A percentile compares a stretch with the other conserved stretches of the same genome.
Conservation (phyloP, 768 basidiomycete species). For the Mycena haematopus region DNA sequence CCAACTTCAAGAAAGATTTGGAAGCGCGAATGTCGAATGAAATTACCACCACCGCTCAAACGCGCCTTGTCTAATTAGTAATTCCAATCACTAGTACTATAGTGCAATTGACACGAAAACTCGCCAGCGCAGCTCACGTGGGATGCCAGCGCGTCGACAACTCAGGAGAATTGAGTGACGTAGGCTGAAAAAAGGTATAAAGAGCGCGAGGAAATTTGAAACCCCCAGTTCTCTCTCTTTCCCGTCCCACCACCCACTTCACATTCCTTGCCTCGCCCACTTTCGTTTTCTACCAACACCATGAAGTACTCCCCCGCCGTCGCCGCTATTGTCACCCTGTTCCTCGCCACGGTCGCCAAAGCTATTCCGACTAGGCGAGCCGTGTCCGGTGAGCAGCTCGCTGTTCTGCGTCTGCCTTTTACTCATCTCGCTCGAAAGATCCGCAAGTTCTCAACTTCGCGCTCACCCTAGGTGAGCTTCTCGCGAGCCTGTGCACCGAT, state of each 20-base stretch:
- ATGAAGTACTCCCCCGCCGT: slow-evolving; percentile 14
- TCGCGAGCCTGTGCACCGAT: neutral
- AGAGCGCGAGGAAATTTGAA: neutral
- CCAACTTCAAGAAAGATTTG: no score
- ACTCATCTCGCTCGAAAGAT: slow-evolving; percentile 33
- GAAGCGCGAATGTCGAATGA: no score
- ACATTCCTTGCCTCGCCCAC: slow-evolving; percentile 19
- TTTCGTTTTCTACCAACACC: slow-evolving; percentile 5
- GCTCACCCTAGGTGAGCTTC: slow-evolving; percentile 44
- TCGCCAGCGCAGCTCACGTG: no score
- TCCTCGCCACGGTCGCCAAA: neutral
- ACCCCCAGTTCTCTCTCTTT: neutral
- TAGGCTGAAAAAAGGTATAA: neutral
- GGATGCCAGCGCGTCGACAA: no score
- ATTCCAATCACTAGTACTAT: no score
- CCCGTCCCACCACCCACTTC: slow-evolving; percentile 7
- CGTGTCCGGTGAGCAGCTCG: slow-evolving; percentile 13
- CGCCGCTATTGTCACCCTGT: neutral
- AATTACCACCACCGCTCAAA: no score
- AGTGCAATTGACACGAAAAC: no score
- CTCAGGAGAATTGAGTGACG: neutral
- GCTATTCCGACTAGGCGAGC: slow-evolving; percentile 15
- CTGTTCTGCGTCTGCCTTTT: neutral
- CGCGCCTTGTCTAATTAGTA: no score
- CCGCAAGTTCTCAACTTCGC: slow-evolving; percentile 51